Conservation (phyloP, 208 protist genomes). For the Herpetomonas tarakana region DNA sequence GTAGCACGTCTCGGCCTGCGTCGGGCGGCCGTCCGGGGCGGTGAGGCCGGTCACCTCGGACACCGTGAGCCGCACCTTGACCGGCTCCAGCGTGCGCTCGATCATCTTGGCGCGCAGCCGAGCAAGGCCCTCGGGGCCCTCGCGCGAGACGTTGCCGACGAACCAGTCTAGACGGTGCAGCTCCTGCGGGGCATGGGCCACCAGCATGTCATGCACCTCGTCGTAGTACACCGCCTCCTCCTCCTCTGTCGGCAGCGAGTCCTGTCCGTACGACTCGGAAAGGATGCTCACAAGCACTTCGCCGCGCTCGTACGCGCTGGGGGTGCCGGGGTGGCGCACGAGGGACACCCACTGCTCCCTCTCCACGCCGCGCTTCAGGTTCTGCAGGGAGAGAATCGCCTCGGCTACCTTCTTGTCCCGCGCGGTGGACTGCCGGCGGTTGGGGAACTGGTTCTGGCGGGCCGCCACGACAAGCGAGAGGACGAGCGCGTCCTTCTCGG, state of each 20-base stretch:
- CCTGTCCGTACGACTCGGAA: slow-evolving; percentile 61
- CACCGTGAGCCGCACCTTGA: slow-evolving; percentile 46
- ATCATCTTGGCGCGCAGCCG: slow-evolving; percentile 2
- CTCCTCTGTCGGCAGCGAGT: slow-evolving; percentile 33
- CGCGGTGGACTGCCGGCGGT: not conserved
- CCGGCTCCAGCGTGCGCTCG: slow-evolving; percentile 14
- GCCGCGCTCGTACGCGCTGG: slow-evolving; percentile 68
- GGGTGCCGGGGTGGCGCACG: slow-evolving; percentile 62
- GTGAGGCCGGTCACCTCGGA: slow-evolving; percentile 43
- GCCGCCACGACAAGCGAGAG: slow-evolving; percentile 52
- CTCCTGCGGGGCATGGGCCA: slow-evolving; percentile 55
- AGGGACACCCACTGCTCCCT: slow-evolving; percentile 60
- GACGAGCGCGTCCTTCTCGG: slow-evolving; percentile 62
- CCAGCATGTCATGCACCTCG: slow-evolving; percentile 48
- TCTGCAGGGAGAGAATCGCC: slow-evolving; percentile 64
- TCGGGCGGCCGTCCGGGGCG: slow-evolving; percentile 39
- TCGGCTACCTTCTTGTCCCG: slow-evolving; percentile 56
- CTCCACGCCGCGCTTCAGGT: slow-evolving; percentile 53
- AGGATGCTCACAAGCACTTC: slow-evolving; percentile 65
- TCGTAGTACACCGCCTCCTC: slow-evolving; percentile 53
- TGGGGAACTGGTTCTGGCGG: not conserved
- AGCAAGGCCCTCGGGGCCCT: slow-evolving; percentile 14
- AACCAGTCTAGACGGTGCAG: slow-evolving; percentile 83
- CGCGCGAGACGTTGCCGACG: slow-evolving; percentile 33
- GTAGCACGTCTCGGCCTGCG: slow-evolving; percentile 38